A percentile compares a stretch with the other conserved stretches of the same genome.
Conservation (phyloP, 208 protist genomes). For the Leishmania lainsoni region DNA sequence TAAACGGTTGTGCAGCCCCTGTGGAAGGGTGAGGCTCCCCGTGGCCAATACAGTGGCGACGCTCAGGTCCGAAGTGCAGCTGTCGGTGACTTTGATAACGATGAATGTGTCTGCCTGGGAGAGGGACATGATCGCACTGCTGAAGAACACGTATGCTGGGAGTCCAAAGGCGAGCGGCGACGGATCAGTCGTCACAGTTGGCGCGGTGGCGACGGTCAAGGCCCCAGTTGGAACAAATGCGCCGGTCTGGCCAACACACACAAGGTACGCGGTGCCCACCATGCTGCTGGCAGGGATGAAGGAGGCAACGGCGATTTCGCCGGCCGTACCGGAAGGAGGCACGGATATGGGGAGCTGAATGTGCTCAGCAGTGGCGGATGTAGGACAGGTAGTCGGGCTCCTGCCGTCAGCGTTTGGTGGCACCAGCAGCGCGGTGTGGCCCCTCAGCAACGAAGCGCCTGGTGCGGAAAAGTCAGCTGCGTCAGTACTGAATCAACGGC, state of each 20-base stretch:
- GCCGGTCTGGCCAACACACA: conserved; percentile 36
- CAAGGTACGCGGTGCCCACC: conserved; percentile 28
- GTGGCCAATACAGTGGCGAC: conserved; percentile 15
- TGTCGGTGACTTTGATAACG: conserved; percentile 22
- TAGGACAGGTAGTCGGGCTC: conserved; percentile 8
- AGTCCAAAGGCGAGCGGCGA: conserved; percentile 28
- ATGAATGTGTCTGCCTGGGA: conserved; percentile 39
- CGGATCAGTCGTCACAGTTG: conserved; percentile 28
- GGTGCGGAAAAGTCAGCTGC: conserved; percentile 43
- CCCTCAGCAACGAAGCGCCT: conserved; percentile 35
- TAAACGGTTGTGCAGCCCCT: conserved; percentile 27
- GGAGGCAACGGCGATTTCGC: conserved; percentile 24
- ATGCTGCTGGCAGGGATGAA: conserved; percentile 21
- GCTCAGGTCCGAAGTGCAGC: conserved; percentile 30
- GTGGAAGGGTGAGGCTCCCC: conserved; percentile 32
- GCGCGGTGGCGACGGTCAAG: conserved; percentile 30
- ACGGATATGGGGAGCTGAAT: conserved; percentile 24
- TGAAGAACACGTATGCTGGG: conserved; percentile 39
- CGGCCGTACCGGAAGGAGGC: not conserved
- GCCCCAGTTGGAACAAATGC: conserved; percentile 34
- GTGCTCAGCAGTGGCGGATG: conserved; percentile 3
- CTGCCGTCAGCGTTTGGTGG: not conserved
- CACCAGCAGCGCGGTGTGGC: conserved; percentile 28
- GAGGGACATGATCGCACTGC: conserved; percentile 15
- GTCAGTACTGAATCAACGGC: conserved; percentile 35